Evolutionary conservation across 352 stramenopile genomes (phyloP).

Genomic region (Globisporangium takayamanum): DNA sequence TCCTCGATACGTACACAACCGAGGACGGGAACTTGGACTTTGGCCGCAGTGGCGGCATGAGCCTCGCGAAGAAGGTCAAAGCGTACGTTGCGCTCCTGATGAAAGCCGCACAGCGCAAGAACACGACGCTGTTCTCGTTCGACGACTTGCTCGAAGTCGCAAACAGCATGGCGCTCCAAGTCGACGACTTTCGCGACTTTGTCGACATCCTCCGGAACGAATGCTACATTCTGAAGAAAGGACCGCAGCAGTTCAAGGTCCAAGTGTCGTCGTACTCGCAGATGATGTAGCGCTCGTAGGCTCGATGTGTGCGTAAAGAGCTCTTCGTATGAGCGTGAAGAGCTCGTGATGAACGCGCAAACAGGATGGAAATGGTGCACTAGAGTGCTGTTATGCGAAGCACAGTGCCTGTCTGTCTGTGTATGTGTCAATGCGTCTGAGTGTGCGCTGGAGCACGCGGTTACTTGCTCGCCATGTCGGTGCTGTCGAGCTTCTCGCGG

Average conservation of each 20-base stretch:
- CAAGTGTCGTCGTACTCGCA: conserved; percentile 51
- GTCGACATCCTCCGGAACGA: conserved; percentile 84
- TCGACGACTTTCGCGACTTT: conserved; percentile 81
- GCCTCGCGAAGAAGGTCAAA: conserved; percentile 73
- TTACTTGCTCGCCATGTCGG: conserved; percentile 18
- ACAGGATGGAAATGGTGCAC: background rate
- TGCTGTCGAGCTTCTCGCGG: conserved; percentile 54
- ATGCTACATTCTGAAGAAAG: conserved; percentile 82
- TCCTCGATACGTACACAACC: conserved; percentile 88
- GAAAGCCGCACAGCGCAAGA: conserved; percentile 48
- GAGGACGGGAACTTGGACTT: conserved; percentile 88
- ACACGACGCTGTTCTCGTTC: conserved; percentile 68
- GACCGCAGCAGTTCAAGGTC: conserved; percentile 70
- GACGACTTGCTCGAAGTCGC: conserved; percentile 68
- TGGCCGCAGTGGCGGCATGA: conserved; percentile 59
- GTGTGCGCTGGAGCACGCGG: too few relatives aligned
- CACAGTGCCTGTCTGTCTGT: too few relatives aligned
- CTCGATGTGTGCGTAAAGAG: too few relatives aligned
- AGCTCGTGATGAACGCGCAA: too few relatives aligned
- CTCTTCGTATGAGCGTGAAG: too few relatives aligned
- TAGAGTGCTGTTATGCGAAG: background rate
- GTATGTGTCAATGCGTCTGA: background rate
- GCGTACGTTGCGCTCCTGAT: conserved; percentile 73
- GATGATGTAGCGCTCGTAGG: background rate
- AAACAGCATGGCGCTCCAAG: conserved; percentile 63